A percentile compares a stretch with the other conserved stretches of the same genome.
Evolutionary conservation across 108 stramenopile genomes (phyloP).

Genomic region (Fragilariopsis cylindrus): DNA sequence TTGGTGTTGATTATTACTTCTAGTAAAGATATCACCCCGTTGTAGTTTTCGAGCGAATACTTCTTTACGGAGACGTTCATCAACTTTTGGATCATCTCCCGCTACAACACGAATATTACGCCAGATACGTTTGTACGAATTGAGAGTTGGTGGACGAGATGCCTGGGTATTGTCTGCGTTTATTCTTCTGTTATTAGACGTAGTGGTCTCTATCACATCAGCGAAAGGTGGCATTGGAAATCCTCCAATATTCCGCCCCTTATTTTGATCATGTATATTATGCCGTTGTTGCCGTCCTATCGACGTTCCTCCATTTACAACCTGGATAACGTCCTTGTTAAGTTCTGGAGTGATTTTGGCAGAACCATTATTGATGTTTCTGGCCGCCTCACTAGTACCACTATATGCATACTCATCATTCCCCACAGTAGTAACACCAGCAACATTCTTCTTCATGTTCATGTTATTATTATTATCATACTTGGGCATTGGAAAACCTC

Average conservation of each 20-base stretch:
- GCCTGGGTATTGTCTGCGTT: background rate
- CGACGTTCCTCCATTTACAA: too few species aligned
- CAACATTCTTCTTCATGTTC: background rate
- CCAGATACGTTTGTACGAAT: background rate
- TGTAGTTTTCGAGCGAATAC: slow-evolving; percentile 7
- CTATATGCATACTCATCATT: background rate
- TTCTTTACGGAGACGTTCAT: slow-evolving; percentile 8
- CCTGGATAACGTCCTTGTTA: background rate
- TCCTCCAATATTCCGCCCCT: background rate
- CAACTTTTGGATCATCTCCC: slow-evolving; percentile 11
- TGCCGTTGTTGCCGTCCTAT: too few species aligned
- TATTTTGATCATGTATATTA: too few species aligned
- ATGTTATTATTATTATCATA: background rate
- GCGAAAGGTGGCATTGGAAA: slow-evolving; percentile 9
- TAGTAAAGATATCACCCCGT: slow-evolving; percentile 2
- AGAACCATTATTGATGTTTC: background rate
- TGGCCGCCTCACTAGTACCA: background rate
- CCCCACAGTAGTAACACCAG: background rate
- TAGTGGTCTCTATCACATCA: background rate
- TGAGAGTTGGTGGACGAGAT: slow-evolving; percentile 2
- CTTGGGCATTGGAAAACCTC: slow-evolving; percentile 13
- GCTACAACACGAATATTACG: slow-evolving; percentile 14
- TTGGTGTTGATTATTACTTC: background rate
- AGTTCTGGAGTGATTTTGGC: slow-evolving; percentile 8
- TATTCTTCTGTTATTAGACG: background rate